These are phyloP conservation scores for Biscutella auriculata DNA, from an alignment of 441 rosid species.

Conservation along the genomic window DNA sequence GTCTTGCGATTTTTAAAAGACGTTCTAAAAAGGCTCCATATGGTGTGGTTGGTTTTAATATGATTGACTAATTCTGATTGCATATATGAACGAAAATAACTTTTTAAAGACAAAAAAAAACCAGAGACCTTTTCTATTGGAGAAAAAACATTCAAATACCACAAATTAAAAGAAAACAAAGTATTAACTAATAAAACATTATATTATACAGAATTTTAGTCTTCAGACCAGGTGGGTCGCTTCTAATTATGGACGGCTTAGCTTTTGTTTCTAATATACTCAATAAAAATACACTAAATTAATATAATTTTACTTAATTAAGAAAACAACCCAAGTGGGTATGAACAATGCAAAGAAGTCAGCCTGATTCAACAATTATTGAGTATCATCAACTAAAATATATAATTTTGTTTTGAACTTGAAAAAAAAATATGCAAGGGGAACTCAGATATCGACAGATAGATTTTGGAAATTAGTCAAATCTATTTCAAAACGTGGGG, in stretches of 20 bases:
- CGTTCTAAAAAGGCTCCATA: not conserved
- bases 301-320: not conserved
- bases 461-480: no score
- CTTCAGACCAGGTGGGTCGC: constrained; percentile 7
- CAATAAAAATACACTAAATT: no score
- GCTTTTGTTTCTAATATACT: not conserved
- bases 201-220: not conserved
- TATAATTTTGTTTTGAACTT: no score
- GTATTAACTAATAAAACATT: not conserved
- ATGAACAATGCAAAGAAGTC: not conserved
- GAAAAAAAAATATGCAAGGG: no score
- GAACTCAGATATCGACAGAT: no score
- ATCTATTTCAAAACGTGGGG: no score
- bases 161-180: not conserved
- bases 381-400: no score
- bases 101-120: not conserved
- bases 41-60: not conserved
- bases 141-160: not conserved
- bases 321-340: not conserved
- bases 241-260: not conserved
- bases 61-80: no score
- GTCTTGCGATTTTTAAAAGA: not conserved
- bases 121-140: not conserved
- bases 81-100: constrained; percentile 1
- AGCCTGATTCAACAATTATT: no score